Percentiles rank a stretch among this genome's conserved stretches.
Evolutionary conservation across 2,329 filamentous ascomycete genomes (phyloP).

Genomic region (Neofusicoccum kwambonambiense): DNA sequence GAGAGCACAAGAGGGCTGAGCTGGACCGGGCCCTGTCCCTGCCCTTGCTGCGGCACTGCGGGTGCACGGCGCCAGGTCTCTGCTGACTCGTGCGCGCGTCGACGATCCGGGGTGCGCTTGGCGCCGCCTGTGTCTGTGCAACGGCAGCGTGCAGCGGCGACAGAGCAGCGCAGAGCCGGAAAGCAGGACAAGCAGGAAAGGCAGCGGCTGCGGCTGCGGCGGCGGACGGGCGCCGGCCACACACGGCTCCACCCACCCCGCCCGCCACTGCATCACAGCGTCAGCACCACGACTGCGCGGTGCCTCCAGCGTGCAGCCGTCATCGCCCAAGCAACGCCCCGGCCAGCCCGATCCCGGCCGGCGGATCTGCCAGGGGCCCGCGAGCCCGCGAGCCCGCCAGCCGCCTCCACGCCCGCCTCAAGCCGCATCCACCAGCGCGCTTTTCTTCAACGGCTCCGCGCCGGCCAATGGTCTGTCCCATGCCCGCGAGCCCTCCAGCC

Average conservation of each 20-base stretch:
- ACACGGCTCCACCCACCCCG: too few species aligned
- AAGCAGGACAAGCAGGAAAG: background rate
- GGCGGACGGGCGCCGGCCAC: too few species aligned
- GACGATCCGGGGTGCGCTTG: conserved; percentile 3
- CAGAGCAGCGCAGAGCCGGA: background rate
- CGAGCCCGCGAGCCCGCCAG: background rate
- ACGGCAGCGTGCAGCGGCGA: background rate
- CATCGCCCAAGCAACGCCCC: background rate
- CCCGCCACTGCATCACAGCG: background rate
- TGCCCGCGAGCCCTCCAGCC: background rate
- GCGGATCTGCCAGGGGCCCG: background rate
- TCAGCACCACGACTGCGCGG: background rate
- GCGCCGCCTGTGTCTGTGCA: background rate
- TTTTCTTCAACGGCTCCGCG: background rate
- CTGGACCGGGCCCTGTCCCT: background rate
- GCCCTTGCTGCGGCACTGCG: background rate
- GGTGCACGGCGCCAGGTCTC: background rate
- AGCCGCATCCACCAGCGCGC: background rate
- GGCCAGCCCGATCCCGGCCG: background rate
- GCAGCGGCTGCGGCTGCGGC: background rate
- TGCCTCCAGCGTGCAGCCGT: background rate
- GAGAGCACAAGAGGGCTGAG: background rate
- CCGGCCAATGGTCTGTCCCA: background rate
- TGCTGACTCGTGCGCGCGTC: background rate
- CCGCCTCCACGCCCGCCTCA: background rate